Base-by-base conservation (phyloP, 306 rosid species). In the Abrus pulchellus region DNA sequence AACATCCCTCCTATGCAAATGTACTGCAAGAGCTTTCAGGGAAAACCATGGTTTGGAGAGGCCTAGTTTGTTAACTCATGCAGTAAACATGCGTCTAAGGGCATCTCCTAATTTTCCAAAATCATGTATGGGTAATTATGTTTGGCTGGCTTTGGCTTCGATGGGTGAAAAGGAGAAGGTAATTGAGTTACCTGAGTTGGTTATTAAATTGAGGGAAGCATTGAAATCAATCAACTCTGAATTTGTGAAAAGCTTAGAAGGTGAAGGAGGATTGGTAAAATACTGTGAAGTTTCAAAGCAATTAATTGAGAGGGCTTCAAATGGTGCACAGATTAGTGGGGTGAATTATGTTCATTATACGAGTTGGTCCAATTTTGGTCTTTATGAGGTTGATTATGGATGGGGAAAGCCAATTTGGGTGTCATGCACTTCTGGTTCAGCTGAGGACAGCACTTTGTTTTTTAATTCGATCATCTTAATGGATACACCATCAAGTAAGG, bases 331-430 rank as follows among this genome's bases (percentile, higher is more conserved):
- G 8, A 9, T 20, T 30, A 33, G 44, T 11, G 67, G 67, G 27
- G 67, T 61, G 10, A 61, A 61, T 12, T 32, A 32, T 12, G 3
- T 61, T 33, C 8, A 61, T 6, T 61, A 4, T 61, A 12, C 27
- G 0, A 61, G 67, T 61, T 32, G 20, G 67, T 61, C 27, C 1
- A 61, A 33, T 5, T 61, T 61, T 10, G 67, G 67, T 33, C 44
- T 61, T 12, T 61, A 61, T 68, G 56, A 45, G 0, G 74, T 45
- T 68, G 74, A 68, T 29, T 68, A 1, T 9, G 74, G 74, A 68
- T 68, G 74, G 74, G 74, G 74, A 68, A 68, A 29, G 6, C 74
- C 74, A 68, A 68, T 33, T 68, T 68, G 74, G 74, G 36, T 45
- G 12, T 65, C 71, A 27, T 11, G 74, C 13, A 33, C 14, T 1